A percentile compares a stretch with the other conserved stretches of the same genome.
phyloP scores from a whole-genome alignment of 2,329 filamentous ascomycete genomes.

The Sphaerostilbella broomeana region DNA sequence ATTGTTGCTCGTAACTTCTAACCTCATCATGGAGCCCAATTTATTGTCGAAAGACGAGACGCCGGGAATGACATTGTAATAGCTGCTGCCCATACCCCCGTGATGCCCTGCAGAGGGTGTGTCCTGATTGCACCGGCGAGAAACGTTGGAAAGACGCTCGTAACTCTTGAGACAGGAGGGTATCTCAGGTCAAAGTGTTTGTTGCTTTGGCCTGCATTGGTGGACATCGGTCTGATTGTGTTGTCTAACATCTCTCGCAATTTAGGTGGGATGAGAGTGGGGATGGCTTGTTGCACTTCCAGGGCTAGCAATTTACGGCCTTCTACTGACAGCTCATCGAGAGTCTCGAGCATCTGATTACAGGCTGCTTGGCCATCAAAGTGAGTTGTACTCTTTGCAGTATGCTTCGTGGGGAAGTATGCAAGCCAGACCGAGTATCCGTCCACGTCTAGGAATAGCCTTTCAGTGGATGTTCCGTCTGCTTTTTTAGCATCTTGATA shows the following conservation, averaged over 20 bases:
- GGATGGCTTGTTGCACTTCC: neutral
- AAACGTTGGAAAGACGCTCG: conserved; percentile 1
- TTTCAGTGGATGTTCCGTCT: too few relatives aligned
- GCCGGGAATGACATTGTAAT: conserved; percentile 3
- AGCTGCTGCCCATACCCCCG: neutral
- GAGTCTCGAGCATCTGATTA: neutral
- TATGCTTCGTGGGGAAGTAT: too few relatives aligned
- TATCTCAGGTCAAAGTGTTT: neutral
- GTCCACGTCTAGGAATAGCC: too few relatives aligned
- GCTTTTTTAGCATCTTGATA: too few relatives aligned
- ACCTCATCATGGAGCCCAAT: conserved; percentile 2
- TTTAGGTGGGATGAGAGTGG: neutral
- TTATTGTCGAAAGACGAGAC: conserved; percentile 1
- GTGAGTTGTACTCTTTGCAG: neutral
- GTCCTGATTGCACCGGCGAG: conserved; percentile 1
- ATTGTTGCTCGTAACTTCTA: conserved; percentile 1
- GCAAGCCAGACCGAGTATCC: too few relatives aligned
- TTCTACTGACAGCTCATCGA: neutral
- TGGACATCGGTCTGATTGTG: neutral
- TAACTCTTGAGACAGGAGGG: neutral
- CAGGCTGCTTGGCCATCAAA: conserved; percentile 1
- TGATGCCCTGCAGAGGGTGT: neutral
- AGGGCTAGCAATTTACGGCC: neutral
- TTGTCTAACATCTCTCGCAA: neutral
- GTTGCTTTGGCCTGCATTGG: neutral